phyloP scores from a whole-genome alignment of 108 stramenopile species.

The Discostella pseudostelligera region DNA sequence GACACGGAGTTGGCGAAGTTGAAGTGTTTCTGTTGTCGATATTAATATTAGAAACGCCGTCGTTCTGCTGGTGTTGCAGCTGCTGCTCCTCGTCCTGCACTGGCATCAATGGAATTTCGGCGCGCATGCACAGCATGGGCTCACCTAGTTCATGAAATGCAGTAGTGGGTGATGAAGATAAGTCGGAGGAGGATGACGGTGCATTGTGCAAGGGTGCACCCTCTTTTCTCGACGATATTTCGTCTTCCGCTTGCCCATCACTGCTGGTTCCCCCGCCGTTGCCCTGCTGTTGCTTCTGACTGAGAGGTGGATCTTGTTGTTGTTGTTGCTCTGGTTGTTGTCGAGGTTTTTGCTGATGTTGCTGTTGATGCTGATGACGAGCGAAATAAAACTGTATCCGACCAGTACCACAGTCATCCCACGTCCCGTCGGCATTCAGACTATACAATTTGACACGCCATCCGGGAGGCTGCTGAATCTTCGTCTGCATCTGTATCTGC shows the following conservation, averaged over 20 bases:
- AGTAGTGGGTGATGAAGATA: slow-evolving; percentile 5
- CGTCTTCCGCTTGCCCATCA: background rate
- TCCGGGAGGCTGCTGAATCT: slow-evolving; percentile 62
- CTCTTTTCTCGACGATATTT: background rate
- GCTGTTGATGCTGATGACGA: slow-evolving; percentile 14
- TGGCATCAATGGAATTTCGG: slow-evolving; percentile 50
- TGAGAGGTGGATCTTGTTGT: background rate
- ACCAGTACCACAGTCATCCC: slow-evolving; percentile 92
- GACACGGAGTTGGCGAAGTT: slow-evolving; percentile 14
- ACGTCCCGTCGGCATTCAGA: slow-evolving; percentile 81
- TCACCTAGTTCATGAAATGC: slow-evolving; percentile 72
- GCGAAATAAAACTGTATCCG: slow-evolving; percentile 73
- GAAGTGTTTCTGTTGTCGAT: slow-evolving; percentile 12
- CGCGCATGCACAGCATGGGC: slow-evolving; percentile 82
- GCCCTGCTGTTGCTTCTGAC: background rate
- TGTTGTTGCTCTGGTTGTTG: background rate
- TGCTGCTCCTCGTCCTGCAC: slow-evolving; percentile 17
- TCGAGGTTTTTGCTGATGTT: slow-evolving; percentile 3
- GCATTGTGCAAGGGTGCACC: slow-evolving; percentile 1
- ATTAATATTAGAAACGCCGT: background rate
- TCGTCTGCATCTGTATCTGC: background rate
- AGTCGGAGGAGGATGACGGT: slow-evolving; percentile 4
- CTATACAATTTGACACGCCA: slow-evolving; percentile 90
- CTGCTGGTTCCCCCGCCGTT: background rate
- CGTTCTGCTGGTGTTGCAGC: background rate